Evolutionary conservation across 2,329 filamentous ascomycete species (phyloP).

Genomic region (Exophiala sp.): DNA sequence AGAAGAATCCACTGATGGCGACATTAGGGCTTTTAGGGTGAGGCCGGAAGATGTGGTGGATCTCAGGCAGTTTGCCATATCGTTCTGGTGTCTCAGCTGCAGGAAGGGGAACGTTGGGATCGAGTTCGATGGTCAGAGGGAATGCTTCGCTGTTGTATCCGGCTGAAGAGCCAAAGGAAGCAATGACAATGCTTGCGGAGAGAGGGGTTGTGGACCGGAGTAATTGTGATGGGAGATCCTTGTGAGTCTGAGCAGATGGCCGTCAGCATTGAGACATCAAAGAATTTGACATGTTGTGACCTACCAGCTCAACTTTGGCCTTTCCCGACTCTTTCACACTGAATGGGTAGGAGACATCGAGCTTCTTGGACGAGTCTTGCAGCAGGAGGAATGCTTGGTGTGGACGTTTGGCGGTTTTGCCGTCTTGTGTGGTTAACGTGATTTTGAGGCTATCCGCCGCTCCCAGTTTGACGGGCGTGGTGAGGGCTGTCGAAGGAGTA

Average conservation of each 20-base stretch:
- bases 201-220: constrained; percentile 65
- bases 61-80: constrained; percentile 79
- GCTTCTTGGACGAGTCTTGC: constrained; percentile 66
- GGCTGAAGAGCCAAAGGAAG: constrained; percentile 70
- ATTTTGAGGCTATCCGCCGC: constrained; percentile 74
- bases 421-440: constrained; percentile 74
- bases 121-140: constrained; percentile 63
- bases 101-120: constrained; percentile 59
- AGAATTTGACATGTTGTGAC: constrained; percentile 32
- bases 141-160: constrained; percentile 70
- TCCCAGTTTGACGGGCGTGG: constrained; percentile 63
- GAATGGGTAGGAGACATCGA: constrained; percentile 85
- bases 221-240: constrained; percentile 83
- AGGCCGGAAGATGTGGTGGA: constrained; percentile 82
- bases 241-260: constrained; percentile 62
- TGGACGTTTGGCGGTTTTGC: constrained; percentile 72
- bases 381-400: constrained; percentile 92
- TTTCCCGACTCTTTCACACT: constrained; percentile 84
- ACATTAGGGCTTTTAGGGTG: constrained; percentile 78
- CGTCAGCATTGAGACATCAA: not conserved
- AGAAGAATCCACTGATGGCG: constrained; percentile 74
- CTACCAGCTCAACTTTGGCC: constrained; percentile 77
- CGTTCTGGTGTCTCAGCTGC: constrained; percentile 67
- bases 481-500: constrained; percentile 56
- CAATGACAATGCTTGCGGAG: constrained; percentile 77